Base-by-base conservation (phyloP, 2,329 filamentous ascomycete genomes). In the Verruconis gallopava region DNA sequence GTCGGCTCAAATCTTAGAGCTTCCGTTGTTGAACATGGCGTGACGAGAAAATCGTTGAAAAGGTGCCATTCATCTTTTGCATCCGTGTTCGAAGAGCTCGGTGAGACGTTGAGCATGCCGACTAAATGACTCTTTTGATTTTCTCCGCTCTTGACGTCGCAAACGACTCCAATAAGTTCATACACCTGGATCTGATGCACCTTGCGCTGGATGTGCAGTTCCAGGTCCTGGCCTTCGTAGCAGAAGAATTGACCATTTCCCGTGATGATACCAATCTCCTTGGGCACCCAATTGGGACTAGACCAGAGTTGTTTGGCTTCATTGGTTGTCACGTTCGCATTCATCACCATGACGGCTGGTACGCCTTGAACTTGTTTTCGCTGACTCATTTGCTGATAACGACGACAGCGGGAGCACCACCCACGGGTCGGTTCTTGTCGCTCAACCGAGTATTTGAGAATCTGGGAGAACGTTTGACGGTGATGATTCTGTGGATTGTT, bases 21-120 rank as follows among this genome's bases (percentile, higher is more conserved):
- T 56, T 98, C 89, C 47, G 86, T 79, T 20, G 75, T 73, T 21
- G 79, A 75, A 13, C 94, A 75, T 6, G 81, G 78, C 11, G 83
- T 77, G 17, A 98, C 93, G 25, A 94, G 64, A 54, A 98, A 98
- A 61, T 98, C 91, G 52, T 98, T 98, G 66, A 98, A 95, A 1
- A 98, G 64, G 61, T 96, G 85, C 93, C 93, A 98, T 51, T 81
- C 79, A 53, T 75, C 80, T 48, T 77, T 71, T 3, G 65, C 66
- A 1, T 75, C 70, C 1, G 72, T 58, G 33, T 73, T 67, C 0
- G 70, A 66, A 42, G 77, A 75, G 0, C 82, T 76, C 40, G 85
- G 77, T 11, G 74, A 73, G 44, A 82, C 79, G 57, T 98, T 93
- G 50, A 94, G 77, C 59, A 93, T 81, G 9, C 86, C 85, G 5